Percentiles rank a stretch among this genome's conserved stretches.
Evolutionary conservation across 371 early-diverging fungal genomes (phyloP).

Genomic region (Nematocida displodere): DNA sequence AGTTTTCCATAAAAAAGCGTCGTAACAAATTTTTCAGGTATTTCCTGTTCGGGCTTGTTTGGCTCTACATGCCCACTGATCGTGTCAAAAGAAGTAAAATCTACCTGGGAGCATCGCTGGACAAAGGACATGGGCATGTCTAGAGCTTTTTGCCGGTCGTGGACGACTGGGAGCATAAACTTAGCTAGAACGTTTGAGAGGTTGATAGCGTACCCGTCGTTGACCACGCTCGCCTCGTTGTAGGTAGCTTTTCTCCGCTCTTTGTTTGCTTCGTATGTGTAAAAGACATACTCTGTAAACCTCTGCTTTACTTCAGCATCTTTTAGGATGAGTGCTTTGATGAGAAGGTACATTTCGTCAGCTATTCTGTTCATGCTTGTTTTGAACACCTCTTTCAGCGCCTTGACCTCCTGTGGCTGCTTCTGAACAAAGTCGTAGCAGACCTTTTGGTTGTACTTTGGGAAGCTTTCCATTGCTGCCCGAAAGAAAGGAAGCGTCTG

Average conservation of each 20-base stretch:
- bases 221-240: slow-evolving; percentile 9
- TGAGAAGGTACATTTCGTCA: not conserved
- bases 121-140: slow-evolving; percentile 34
- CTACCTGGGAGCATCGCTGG: slow-evolving; percentile 11
- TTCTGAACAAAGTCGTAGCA: not conserved
- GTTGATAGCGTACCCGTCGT: slow-evolving; percentile 49
- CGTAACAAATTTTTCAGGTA: slow-evolving; percentile 14
- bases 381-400: not conserved
- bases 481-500: too few relatives aligned
- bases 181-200: slow-evolving; percentile 44
- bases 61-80: not conserved
- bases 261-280: slow-evolving; percentile 24
- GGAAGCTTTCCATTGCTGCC: too few relatives aligned
- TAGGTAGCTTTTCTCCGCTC: slow-evolving; percentile 53
- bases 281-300: slow-evolving; percentile 51
- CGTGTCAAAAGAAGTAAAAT: not conserved
- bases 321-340: slow-evolving; percentile 7
- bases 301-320: slow-evolving; percentile 40
- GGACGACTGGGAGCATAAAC: slow-evolving; percentile 41
- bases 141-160: not conserved
- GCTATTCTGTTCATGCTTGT: not conserved
- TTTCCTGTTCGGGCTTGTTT: not conserved
- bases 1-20: slow-evolving; percentile 41
- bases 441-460: too few relatives aligned
- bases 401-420: not conserved